Percentiles rank a stretch among this genome's conserved stretches.
phyloP scores from a whole-genome alignment of 495 filamentous ascomycete genomes.

The Xylaria telfairii region DNA sequence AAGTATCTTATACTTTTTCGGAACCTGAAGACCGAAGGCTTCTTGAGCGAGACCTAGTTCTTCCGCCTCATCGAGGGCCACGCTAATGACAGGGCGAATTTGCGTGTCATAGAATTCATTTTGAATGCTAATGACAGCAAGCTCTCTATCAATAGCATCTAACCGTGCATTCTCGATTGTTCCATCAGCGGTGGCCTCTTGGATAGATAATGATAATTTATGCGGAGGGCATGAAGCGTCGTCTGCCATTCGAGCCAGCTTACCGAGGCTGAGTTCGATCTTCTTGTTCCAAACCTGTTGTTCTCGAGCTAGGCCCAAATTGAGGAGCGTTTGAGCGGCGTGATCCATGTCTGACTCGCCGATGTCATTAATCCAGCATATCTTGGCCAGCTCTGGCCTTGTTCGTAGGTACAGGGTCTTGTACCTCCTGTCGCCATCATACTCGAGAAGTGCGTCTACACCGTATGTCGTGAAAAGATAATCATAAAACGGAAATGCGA shows the following conservation, averaged over 20 bases:
- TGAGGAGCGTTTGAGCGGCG: constrained; percentile 70
- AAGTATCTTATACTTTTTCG: constrained; percentile 67
- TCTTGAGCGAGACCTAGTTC: constrained; percentile 77
- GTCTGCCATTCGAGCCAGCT: constrained; percentile 75
- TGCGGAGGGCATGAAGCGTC: constrained; percentile 46
- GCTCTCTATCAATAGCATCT: constrained; percentile 61
- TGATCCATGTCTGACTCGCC: constrained; percentile 72
- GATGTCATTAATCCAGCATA: constrained; percentile 96
- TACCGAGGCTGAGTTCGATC: constrained; percentile 86
- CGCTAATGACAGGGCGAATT: constrained; percentile 59
- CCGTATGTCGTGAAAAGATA: constrained; percentile 70
- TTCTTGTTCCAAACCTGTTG: constrained; percentile 86
- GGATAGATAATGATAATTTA: constrained; percentile 33
- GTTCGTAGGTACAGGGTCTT: constrained; percentile 78
- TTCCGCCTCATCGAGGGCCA: constrained; percentile 77
- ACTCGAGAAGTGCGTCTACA: constrained; percentile 70
- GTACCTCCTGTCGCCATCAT: constrained; percentile 66
- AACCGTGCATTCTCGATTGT: constrained; percentile 43
- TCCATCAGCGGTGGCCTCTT: constrained; percentile 34
- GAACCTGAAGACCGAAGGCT: constrained; percentile 61
- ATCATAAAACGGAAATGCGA: constrained; percentile 81
- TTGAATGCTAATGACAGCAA: constrained; percentile 74
- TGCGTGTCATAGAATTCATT: constrained; percentile 66
- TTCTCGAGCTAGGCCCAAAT: constrained; percentile 69
- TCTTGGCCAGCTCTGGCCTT: constrained; percentile 69